Percentiles rank a stretch among this genome's conserved stretches.
These are phyloP conservation scores for Xylariaceae sp. DNA, from an alignment of 2,329 filamentous ascomycete genomes.

Conservation along the genomic window DNA sequence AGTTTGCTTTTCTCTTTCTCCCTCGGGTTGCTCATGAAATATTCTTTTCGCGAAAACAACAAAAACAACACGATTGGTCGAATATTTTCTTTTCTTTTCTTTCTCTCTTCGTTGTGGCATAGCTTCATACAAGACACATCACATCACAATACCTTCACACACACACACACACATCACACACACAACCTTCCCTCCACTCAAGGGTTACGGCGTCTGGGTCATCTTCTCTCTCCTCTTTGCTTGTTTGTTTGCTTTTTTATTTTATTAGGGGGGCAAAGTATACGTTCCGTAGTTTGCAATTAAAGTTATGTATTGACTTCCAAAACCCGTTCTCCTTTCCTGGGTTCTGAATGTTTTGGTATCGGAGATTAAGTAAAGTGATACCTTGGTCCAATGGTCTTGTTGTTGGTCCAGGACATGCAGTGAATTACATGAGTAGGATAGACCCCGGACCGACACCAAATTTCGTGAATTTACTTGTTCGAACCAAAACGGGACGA, in stretches of 20 bases:
- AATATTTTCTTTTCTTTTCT: no score
- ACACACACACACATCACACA: not conserved
- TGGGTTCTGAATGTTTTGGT: not conserved
- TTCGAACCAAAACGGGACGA: conserved; percentile 64
- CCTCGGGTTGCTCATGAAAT: no score
- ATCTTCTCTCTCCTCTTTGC: conserved; percentile 9
- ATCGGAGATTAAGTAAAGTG: conserved; percentile 12
- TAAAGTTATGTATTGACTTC: conserved; percentile 10
- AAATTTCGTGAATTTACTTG: conserved; percentile 33
- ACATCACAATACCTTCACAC: not conserved
- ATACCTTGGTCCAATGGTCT: conserved; percentile 5
- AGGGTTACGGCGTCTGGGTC: conserved; percentile 17
- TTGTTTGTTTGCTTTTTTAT: no score
- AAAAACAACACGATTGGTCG: no score
- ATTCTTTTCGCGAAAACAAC: no score
- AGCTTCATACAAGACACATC: not conserved
- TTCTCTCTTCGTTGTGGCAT: conserved; percentile 5
- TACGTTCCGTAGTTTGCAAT: conserved; percentile 10
- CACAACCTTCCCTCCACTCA: not conserved
- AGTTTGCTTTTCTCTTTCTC: no score
- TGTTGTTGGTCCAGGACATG: not conserved
- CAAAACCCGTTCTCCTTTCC: not conserved
- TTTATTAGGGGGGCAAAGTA: conserved; percentile 8
- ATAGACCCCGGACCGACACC: not conserved
- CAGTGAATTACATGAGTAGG: not conserved